phyloP scores from a whole-genome alignment of 2,329 filamentous ascomycete species.

The Cladobotryum mycophilum region DNA sequence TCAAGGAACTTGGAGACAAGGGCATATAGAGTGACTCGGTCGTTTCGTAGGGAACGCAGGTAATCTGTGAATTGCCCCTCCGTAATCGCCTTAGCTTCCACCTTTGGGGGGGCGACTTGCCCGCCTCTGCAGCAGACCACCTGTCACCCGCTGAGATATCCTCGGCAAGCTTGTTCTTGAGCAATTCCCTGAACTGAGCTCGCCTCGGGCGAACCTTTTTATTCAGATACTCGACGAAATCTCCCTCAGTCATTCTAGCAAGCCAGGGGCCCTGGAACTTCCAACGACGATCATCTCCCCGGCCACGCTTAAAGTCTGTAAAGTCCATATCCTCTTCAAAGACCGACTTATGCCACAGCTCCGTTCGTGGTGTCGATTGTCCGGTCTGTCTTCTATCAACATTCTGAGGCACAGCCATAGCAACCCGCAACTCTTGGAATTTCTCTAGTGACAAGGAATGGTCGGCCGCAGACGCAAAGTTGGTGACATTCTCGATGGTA shows the following conservation, averaged over 20 bases:
- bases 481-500: slow-evolving; percentile 80
- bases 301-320: slow-evolving; percentile 35
- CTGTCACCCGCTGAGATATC: slow-evolving; percentile 36
- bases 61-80: slow-evolving; percentile 47
- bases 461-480: slow-evolving; percentile 77
- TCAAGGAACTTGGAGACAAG: slow-evolving; percentile 57
- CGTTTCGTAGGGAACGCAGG: slow-evolving; percentile 45
- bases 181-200: slow-evolving; percentile 46
- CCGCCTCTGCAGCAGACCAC: slow-evolving; percentile 34
- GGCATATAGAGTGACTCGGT: slow-evolving; percentile 45
- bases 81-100: slow-evolving; percentile 35
- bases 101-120: slow-evolving; percentile 23
- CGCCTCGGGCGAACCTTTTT: slow-evolving; percentile 49
- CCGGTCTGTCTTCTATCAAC: slow-evolving; percentile 13
- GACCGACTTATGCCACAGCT: slow-evolving; percentile 41
- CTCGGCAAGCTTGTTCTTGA: slow-evolving; percentile 43
- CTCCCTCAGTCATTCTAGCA: slow-evolving; percentile 53
- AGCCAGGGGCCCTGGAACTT: slow-evolving; percentile 63
- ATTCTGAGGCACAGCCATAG: slow-evolving; percentile 51
- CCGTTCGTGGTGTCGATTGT: slow-evolving; percentile 11
- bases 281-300: slow-evolving; percentile 49
- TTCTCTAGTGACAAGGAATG: slow-evolving; percentile 76
- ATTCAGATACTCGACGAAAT: slow-evolving; percentile 51
- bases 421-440: slow-evolving; percentile 75
- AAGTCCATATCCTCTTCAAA: slow-evolving; percentile 55